A percentile compares a stretch with the other conserved stretches of the same genome.
These are phyloP conservation scores for Saitozyma podzolica DNA, from an alignment of 768 basidiomycete genomes.

Conservation along the genomic window DNA sequence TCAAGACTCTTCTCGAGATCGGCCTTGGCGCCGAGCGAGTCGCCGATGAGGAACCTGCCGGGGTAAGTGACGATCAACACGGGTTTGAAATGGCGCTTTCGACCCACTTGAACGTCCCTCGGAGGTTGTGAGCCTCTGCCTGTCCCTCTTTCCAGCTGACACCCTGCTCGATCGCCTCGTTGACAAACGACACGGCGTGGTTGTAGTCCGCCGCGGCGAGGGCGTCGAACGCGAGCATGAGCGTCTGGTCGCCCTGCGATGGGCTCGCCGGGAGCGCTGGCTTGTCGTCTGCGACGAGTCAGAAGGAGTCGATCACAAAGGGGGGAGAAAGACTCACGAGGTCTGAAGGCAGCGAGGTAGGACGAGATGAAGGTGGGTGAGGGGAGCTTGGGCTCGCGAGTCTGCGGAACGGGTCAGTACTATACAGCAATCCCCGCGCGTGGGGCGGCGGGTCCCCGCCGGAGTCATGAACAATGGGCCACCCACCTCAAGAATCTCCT, in stretches of 20 bases:
- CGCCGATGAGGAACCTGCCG: slow-evolving; percentile 78
- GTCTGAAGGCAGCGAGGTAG: slow-evolving; percentile 95
- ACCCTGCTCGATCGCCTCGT: slow-evolving; percentile 83
- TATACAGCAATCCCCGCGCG: not conserved
- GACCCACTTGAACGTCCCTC: slow-evolving; percentile 91
- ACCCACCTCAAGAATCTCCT: slow-evolving; percentile 66
- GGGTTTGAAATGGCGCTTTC: not conserved
- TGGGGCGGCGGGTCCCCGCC: not conserved
- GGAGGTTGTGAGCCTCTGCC: slow-evolving; percentile 85
- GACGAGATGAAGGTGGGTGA: slow-evolving; percentile 89
- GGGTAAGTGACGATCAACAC: too few species aligned
- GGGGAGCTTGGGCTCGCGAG: slow-evolving; percentile 78
- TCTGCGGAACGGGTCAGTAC: slow-evolving; percentile 52
- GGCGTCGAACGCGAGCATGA: slow-evolving; percentile 76
- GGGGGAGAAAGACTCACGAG: slow-evolving; percentile 60
- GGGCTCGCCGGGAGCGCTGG: slow-evolving; percentile 73
- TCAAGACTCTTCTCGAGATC: slow-evolving; percentile 77
- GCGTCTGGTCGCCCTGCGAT: slow-evolving; percentile 77
- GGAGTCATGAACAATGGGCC: not conserved
- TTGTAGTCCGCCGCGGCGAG: slow-evolving; percentile 79
- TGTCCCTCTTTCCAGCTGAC: slow-evolving; percentile 65
- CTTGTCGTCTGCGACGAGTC: slow-evolving; percentile 58
- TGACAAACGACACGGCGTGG: slow-evolving; percentile 74
- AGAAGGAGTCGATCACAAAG: not conserved
- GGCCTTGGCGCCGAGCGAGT: slow-evolving; percentile 74